Evolutionary conservation across 768 basidiomycete genomes (phyloP), one percentile per base, ranked within the genome.

Genomic region (Serendipita vermifera): DNA sequence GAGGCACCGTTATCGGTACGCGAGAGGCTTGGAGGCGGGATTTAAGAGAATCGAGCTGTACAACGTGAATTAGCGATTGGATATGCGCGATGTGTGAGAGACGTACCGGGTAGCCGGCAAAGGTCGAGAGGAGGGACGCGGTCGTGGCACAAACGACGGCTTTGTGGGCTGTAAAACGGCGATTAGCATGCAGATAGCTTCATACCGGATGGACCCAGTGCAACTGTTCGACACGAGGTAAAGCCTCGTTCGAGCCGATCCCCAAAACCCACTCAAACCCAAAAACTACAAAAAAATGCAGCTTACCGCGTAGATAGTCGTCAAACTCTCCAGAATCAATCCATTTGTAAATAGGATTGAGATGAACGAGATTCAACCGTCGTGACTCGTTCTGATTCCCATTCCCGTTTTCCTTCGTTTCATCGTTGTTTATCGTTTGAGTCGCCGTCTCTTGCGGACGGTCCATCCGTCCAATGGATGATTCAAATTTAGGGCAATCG

Each of bases 61-160:
- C 3, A 15, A 17, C 40, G n/a, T n/a, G n/a, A n/a, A n/a, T n/a
- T n/a, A n/a, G n/a, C 40, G 40, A 13, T 43, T 43, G 24, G 41
- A 11, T 13, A 22, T 51, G 4, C 17, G 46, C 32, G 9, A 15
- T 9, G 46, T 9, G 35, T 36, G 35, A 36, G 35, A 36, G n/a
- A n/a, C n/a, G n/a, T n/a, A 79, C 88, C 57, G 90, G 90, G 69
- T 92, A 94, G 51, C 92, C 92, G 57, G 86, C 85, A 64, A 94
- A 80, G 13, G 93, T 96, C 43, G 91, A 92, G 61, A 92, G 78
- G 68, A 92, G 86, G 63, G 89, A 91, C 51, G 91, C 91, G 38
- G 87, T 82, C 59, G 93, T 81, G 33, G 92, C 91, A 64, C 87
- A 90, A 35, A 86, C 87, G 64, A 90, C 84, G 54, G 88, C 81